Evolutionary conservation across 2,329 filamentous ascomycete genomes (phyloP).

Genomic region (Aspergillus intermedius): DNA sequence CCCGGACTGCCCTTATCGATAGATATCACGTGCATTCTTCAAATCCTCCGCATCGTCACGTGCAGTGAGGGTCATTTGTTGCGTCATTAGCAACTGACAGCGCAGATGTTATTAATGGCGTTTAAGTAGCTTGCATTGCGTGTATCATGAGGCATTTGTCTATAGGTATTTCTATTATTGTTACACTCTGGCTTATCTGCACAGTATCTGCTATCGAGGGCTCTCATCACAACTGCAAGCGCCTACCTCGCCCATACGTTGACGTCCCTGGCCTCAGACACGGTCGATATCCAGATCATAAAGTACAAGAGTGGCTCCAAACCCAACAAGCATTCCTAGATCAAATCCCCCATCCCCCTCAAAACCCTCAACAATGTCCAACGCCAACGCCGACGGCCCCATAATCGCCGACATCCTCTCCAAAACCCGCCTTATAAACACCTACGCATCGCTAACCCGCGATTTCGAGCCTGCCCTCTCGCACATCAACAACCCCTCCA

Average conservation of each 20-base stretch:
- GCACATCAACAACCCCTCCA: constrained; percentile 59
- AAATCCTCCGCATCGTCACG: constrained; percentile 8
- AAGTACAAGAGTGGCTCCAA: constrained; percentile 15
- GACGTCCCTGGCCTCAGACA: constrained; percentile 12
- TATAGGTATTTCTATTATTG: background rate
- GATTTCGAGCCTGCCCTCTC: constrained; percentile 63
- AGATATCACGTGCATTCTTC: background rate
- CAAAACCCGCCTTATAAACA: constrained; percentile 68
- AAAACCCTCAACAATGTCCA: background rate
- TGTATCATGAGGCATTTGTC: no score
- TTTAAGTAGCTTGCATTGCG: background rate
- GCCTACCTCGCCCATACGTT: constrained; percentile 13
- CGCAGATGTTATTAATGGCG: background rate
- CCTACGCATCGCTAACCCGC: constrained; percentile 75
- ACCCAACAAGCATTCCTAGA: constrained; percentile 17
- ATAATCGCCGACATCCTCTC: constrained; percentile 81
- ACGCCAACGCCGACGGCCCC: constrained; percentile 37
- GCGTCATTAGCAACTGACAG: constrained; percentile 13
- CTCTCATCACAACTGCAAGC: constrained; percentile 8
- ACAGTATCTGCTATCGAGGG: constrained; percentile 9
- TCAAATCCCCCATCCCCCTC: background rate
- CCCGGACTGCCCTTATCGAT: constrained; percentile 18
- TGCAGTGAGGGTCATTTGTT: constrained; percentile 9
- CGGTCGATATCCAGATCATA: constrained; percentile 6
- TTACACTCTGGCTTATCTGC: constrained; percentile 8